Conservation (phyloP, 257 asterid genomes). For the Coffea canephora region DNA sequence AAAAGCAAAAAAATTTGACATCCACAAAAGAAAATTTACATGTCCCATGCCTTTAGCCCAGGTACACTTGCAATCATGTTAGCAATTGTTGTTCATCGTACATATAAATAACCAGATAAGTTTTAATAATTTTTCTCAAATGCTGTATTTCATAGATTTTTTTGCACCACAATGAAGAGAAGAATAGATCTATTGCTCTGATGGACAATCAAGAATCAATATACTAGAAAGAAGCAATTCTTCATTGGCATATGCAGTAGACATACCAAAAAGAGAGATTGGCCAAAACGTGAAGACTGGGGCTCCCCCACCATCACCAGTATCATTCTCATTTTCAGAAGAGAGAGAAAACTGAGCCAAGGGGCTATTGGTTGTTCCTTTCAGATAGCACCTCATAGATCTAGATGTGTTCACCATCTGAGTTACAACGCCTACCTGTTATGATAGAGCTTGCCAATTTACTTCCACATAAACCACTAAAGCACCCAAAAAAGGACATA, state of each 20-base stretch:
- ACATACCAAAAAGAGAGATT: conserved; percentile 60
- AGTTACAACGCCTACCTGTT: conserved; percentile 52
- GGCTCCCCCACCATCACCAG: conserved; percentile 69
- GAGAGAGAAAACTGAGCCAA: conserved; percentile 60
- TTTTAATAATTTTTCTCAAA: background rate
- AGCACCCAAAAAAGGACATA: background rate
- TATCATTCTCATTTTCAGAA: conserved; percentile 43
- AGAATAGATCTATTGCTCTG: background rate
- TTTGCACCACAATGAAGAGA: background rate
- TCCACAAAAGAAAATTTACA: background rate
- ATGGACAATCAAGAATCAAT: background rate
- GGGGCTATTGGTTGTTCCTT: conserved; percentile 50
- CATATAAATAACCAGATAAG: background rate
- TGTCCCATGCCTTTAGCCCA: background rate
- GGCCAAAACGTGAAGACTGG: conserved; percentile 67
- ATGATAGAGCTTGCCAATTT: background rate
- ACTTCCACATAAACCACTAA: background rate
- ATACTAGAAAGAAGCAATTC: background rate
- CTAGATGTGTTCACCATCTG: conserved; percentile 50
- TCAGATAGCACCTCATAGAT: conserved; percentile 69
- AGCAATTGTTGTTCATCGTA: background rate
- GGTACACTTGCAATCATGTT: background rate
- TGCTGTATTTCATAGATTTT: too few species aligned
- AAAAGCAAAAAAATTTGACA: background rate
- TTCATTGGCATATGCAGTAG: background rate